phyloP scores from a whole-genome alignment of 768 basidiomycete species.

The Tricholomella constricta region DNA sequence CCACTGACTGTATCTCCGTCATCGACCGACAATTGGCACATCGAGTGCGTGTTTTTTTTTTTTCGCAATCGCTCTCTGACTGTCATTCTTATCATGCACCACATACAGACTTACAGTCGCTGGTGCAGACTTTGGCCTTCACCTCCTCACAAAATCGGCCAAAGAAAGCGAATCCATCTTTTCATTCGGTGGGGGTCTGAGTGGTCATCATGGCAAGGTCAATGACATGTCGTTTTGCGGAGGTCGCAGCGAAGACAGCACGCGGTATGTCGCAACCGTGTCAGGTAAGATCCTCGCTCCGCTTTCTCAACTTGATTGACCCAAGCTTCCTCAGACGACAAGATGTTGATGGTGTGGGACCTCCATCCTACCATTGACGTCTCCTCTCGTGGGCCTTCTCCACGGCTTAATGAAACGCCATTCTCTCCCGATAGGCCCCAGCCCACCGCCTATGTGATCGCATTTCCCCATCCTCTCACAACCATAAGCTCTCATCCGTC shows the following conservation, averaged over 20 bases:
- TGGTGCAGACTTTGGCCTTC: constrained; percentile 67
- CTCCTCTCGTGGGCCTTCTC: constrained; percentile 37
- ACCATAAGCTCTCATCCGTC: constrained; percentile 70
- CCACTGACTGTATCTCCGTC: constrained; percentile 68
- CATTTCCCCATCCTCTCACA: constrained; percentile 71
- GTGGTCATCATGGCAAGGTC: constrained; percentile 77
- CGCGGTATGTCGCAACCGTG: constrained; percentile 78
- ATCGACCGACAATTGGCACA: constrained; percentile 61
- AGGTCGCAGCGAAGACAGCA: constrained; percentile 65
- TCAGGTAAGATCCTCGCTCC: constrained; percentile 50
- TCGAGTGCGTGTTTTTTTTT: constrained; percentile 55
- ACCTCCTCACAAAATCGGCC: constrained; percentile 62
- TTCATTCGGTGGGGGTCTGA: constrained; percentile 76
- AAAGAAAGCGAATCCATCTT: constrained; percentile 54
- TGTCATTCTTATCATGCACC: background rate
- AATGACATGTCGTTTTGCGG: constrained; percentile 84
- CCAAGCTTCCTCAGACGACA: constrained; percentile 57
- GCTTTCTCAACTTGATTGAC: constrained; percentile 7
- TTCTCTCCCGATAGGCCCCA: constrained; percentile 50
- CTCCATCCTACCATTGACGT: constrained; percentile 59
- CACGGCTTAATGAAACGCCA: constrained; percentile 29
- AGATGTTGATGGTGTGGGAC: constrained; percentile 87
- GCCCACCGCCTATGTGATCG: constrained; percentile 76
- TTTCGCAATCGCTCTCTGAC: background rate
- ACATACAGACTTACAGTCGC: constrained; percentile 69